Evolutionary conservation across 805 yeast species (phyloP), one percentile per base, ranked within the genome.

Genomic region (Candida silvicultrix): DNA sequence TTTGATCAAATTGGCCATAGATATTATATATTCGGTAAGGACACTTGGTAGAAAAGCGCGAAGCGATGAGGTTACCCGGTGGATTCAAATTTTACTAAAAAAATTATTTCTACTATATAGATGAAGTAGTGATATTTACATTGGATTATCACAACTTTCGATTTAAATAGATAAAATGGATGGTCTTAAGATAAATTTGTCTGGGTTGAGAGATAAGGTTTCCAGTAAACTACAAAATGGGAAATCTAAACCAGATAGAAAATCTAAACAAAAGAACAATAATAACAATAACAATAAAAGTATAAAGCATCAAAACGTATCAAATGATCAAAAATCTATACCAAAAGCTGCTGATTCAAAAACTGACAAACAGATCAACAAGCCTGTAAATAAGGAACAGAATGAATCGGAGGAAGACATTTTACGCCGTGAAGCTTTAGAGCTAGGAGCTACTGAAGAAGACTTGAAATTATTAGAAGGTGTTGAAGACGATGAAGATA

Each of bases 381-480:
- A 48, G 43, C 21, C 36, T 25, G 14, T 9, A 5, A 10, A 32
- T 12, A 16, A 19, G 22, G 15, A 15, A 32, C 32, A 34, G 36
- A 28, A 18, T 47, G 23, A 48, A 48, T 48, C 45, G 21, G 25
- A 15, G 45, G 49, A 42, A 36, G 65, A 61, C 9, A 57, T 49
- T 2, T 62, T 87, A 42, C 80, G 85, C 54, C 78, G 81, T 49
- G 95, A 85, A 67, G 95, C 95, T 2, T 62, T 82, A 14, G 82
- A 81, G 20, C 67, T 90, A 25, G 97, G 97, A 31, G 98, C 97
- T 19, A 75, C 88, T 15, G 94, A 86, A 54, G 90, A 81, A 20
- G 97, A 89, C 62, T 60, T 90, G 40, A 74, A 77, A 39, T 65
- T 89, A 43, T 54, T 90, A 12, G 73, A 74, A 31, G 85, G 74